These are phyloP conservation scores for Phylloporus arenicola DNA, from an alignment of 768 basidiomycete genomes.

Conservation along the genomic window DNA sequence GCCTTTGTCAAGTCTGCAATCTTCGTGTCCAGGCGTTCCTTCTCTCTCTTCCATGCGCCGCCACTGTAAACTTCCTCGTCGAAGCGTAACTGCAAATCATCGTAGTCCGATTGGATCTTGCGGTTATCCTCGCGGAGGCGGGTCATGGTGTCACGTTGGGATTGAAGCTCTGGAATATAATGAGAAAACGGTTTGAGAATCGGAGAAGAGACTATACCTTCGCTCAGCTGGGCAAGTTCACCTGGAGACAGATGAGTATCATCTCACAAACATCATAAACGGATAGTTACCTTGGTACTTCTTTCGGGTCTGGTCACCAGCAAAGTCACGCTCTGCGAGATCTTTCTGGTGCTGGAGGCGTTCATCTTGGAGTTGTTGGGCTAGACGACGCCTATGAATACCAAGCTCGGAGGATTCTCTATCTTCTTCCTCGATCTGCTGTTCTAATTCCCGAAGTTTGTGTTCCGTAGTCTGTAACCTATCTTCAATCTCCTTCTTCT, in stretches of 20 bases:
- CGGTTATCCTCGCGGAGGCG: constrained; percentile 76
- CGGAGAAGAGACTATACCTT: constrained; percentile 42
- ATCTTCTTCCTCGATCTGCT: constrained; percentile 62
- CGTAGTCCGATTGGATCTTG: constrained; percentile 69
- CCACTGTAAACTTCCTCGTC: constrained; percentile 77
- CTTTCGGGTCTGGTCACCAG: constrained; percentile 75
- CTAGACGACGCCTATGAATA: constrained; percentile 58
- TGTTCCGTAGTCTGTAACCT: constrained; percentile 46
- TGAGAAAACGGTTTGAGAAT: constrained; percentile 5
- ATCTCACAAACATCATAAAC: background rate
- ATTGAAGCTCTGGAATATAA: constrained; percentile 55
- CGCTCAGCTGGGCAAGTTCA: constrained; percentile 73
- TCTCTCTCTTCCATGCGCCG: constrained; percentile 82
- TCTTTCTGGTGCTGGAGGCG: constrained; percentile 76
- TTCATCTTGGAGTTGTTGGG: constrained; percentile 74
- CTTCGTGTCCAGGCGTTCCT: constrained; percentile 80
- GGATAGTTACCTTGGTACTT: constrained; percentile 67
- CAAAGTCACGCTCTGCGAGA: constrained; percentile 72
- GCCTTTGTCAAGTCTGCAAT: constrained; percentile 70
- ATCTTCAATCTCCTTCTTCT: constrained; percentile 48
- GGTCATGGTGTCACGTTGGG: constrained; percentile 70
- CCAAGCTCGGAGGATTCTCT: constrained; percentile 62
- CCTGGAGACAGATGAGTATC: constrained; percentile 35
- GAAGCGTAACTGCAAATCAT: constrained; percentile 66
- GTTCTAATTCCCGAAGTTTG: constrained; percentile 53